phyloP scores from a whole-genome alignment of 2,329 filamentous ascomycete species.

The Alternaria atra region DNA sequence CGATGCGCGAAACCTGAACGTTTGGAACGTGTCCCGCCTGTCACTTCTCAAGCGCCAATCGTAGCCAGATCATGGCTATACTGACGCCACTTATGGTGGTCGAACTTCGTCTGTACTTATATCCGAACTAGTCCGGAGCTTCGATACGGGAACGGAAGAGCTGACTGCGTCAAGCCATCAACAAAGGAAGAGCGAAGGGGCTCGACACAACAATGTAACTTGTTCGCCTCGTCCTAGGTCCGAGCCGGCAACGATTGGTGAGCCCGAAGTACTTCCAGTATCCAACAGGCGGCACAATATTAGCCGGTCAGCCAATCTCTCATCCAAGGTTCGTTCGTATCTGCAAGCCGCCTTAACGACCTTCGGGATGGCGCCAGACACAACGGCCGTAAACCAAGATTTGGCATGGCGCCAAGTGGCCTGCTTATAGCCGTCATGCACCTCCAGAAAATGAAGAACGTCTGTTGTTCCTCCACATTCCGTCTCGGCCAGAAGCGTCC shows the following conservation, averaged over 20 bases:
- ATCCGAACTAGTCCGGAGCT: not conserved
- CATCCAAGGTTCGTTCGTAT: conserved; percentile 10
- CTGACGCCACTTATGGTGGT: not conserved
- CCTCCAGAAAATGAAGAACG: not conserved
- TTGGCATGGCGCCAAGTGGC: not conserved
- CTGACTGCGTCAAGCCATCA: not conserved
- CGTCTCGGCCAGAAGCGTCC: not conserved
- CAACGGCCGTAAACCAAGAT: not conserved
- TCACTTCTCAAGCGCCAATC: conserved; percentile 4
- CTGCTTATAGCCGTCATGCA: conserved; percentile 5
- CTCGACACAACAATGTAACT: not conserved
- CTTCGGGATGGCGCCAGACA: not conserved
- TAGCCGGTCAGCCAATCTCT: conserved; percentile 24
- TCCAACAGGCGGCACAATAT: conserved; percentile 13
- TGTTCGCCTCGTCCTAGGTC: not conserved
- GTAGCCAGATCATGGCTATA: conserved; percentile 4
- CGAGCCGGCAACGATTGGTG: not conserved
- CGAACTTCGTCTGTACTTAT: not conserved
- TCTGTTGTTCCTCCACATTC: not conserved
- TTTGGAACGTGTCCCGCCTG: not conserved
- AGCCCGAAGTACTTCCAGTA: not conserved
- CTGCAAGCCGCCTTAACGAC: conserved; percentile 5
- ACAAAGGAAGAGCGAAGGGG: not conserved
- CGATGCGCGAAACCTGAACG: conserved; percentile 6
- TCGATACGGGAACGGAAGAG: conserved; percentile 13